Conservation (phyloP, 2,329 filamentous ascomycete species). For the Curvularia eragrostidis region DNA sequence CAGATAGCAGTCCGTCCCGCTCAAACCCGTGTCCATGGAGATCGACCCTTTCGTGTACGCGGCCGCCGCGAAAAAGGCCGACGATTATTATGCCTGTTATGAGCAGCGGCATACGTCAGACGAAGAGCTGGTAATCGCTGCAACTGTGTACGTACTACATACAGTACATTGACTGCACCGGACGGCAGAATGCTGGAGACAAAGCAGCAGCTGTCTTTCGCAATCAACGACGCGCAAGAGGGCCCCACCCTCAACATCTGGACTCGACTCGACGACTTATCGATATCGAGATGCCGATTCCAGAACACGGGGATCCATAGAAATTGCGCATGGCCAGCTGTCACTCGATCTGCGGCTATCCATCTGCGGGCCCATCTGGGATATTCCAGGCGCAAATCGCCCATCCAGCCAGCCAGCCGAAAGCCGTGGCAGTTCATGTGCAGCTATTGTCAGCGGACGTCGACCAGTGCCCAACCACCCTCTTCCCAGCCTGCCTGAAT, state of each 20-base stretch:
- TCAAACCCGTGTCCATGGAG: constrained; percentile 1
- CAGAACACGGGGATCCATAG: constrained; percentile 14
- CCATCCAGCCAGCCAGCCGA: not conserved
- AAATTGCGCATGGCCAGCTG: constrained; percentile 14
- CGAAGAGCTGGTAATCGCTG: not conserved
- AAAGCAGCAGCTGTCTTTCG: not conserved
- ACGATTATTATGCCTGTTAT: not conserved
- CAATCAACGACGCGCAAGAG: constrained; percentile 3
- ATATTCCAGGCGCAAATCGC: constrained; percentile 2
- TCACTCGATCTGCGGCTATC: constrained; percentile 7
- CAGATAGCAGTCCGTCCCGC: not conserved
- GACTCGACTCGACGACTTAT: not conserved
- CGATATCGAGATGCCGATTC: constrained; percentile 8
- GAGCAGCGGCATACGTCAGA: constrained; percentile 3
- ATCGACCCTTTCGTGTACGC: constrained; percentile 7
- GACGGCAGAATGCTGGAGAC: not conserved
- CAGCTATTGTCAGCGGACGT: constrained; percentile 4
- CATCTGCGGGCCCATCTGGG: constrained; percentile 4
- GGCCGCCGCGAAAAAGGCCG: constrained; percentile 13
- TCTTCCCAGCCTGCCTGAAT: not conserved
- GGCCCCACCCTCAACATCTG: constrained; percentile 7
- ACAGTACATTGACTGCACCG: no score
- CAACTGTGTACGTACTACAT: not conserved
- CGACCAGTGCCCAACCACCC: not conserved
- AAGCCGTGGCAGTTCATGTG: constrained; percentile 9